These are phyloP conservation scores for Talaromyces nanjingensis DNA, from an alignment of 495 filamentous ascomycete genomes.

Conservation along the genomic window DNA sequence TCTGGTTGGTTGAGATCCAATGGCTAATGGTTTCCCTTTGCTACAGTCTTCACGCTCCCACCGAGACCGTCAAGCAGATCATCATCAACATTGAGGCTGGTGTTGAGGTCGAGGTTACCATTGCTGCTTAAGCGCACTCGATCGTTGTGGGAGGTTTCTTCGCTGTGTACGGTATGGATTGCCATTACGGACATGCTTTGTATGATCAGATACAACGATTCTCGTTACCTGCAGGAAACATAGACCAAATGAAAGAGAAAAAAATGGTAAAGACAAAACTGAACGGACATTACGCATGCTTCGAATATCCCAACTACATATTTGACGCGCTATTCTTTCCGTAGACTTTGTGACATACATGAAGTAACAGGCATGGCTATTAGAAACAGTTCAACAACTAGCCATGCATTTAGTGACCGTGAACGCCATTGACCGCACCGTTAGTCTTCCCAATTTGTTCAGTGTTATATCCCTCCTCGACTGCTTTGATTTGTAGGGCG, in stretches of 20 bases:
- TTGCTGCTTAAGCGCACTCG: conserved; percentile 74
- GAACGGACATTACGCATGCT: not conserved
- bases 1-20: not conserved
- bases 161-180: not conserved
- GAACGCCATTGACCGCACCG: not conserved
- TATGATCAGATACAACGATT: not conserved
- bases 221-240: not conserved
- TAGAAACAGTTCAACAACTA: not conserved
- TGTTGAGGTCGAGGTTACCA: conserved; percentile 99
- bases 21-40: conserved; percentile 11
- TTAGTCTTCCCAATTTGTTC: not conserved
- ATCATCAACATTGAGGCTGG: conserved; percentile 99
- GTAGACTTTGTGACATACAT: not conserved
- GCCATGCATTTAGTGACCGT: not conserved
- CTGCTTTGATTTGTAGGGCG: not conserved
- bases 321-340: not conserved
- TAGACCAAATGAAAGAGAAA: conserved; percentile 4
- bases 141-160: conserved; percentile 10
- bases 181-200: not conserved
- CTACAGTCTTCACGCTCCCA: conserved; percentile 83
- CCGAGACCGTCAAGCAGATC: conserved; percentile 99
- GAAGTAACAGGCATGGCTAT: not conserved
- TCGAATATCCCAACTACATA: not conserved
- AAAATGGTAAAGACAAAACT: conserved; percentile 6
- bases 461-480: not conserved